Conservation (phyloP, 1,284 basidiomycete species). For the Heliocybe sulcata region DNA sequence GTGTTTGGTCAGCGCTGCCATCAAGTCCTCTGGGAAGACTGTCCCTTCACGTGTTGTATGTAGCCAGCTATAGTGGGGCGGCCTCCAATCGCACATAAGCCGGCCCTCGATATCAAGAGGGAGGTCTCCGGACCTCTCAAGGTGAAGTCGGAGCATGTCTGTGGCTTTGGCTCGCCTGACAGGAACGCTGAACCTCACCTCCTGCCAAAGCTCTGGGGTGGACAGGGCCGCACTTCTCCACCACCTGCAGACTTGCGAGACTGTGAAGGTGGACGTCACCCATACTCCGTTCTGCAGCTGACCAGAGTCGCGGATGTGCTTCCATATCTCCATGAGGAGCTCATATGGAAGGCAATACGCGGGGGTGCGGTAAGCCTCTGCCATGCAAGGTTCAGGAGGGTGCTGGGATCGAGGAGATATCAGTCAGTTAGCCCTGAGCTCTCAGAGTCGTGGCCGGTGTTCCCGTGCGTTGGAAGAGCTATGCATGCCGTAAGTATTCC, state of each 20-base stretch:
- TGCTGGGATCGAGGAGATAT: too few species aligned
- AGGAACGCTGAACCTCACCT: neutral
- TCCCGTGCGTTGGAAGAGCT: too few species aligned
- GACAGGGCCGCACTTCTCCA: neutral
- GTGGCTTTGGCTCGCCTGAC: neutral
- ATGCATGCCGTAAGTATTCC: too few species aligned
- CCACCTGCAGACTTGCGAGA: neutral
- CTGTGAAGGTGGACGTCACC: neutral
- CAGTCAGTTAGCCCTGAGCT: too few species aligned
- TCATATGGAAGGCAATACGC: neutral
- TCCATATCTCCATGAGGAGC: neutral
- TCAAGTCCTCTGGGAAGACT: neutral
- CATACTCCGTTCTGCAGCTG: neutral
- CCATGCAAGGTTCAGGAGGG: neutral
- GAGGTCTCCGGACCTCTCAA: neutral
- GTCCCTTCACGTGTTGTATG: neutral
- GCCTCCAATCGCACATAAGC: neutral
- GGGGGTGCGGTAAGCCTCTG: neutral
- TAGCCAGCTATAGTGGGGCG: neutral
- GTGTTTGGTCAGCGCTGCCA: neutral
- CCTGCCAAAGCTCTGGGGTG: neutral
- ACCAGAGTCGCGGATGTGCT: neutral
- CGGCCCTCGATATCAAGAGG: neutral
- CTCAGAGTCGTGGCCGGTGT: too few species aligned
- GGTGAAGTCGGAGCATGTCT: neutral